phyloP scores from a whole-genome alignment of 371 early-diverging fungal species.

The Rhizomucor miehei region DNA sequence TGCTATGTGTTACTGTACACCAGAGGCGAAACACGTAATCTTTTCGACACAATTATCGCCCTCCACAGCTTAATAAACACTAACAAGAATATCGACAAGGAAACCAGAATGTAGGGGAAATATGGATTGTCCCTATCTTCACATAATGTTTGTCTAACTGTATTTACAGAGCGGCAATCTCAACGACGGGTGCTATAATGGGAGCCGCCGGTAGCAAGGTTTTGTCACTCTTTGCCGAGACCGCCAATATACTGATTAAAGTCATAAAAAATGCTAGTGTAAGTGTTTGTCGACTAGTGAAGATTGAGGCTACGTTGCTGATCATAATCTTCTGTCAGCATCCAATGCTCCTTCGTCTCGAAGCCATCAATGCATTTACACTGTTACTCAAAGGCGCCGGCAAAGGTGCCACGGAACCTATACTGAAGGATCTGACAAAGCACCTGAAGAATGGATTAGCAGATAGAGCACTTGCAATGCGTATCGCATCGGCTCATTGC shows the following conservation, averaged over 20 bases:
- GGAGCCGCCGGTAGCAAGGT: conserved; percentile 68
- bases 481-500: conserved; percentile 55
- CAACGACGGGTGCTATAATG: conserved; percentile 71
- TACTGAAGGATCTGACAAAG: conserved; percentile 76
- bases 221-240: conserved; percentile 78
- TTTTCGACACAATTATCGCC: conserved; percentile 77
- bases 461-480: conserved; percentile 76
- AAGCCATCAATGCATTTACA: conserved; percentile 68
- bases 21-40: conserved; percentile 67
- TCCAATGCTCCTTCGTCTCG: conserved; percentile 65
- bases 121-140: not conserved
- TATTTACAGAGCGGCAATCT: conserved; percentile 70
- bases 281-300: conserved; percentile 13
- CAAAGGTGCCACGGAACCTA: conserved; percentile 69
- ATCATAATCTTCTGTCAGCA: conserved; percentile 20
- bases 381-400: conserved; percentile 76
- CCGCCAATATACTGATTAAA: conserved; percentile 61
- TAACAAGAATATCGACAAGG: conserved; percentile 68
- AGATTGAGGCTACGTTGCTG: not conserved
- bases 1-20: conserved; percentile 70
- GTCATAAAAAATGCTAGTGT: conserved; percentile 69
- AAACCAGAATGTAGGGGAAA: conserved; percentile 50
- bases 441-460: conserved; percentile 59
- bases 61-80: conserved; percentile 62
- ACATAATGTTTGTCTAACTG: not conserved